Conservation (phyloP, 1,284 basidiomycete genomes). For the Cryptococcus amylolentus region DNA sequence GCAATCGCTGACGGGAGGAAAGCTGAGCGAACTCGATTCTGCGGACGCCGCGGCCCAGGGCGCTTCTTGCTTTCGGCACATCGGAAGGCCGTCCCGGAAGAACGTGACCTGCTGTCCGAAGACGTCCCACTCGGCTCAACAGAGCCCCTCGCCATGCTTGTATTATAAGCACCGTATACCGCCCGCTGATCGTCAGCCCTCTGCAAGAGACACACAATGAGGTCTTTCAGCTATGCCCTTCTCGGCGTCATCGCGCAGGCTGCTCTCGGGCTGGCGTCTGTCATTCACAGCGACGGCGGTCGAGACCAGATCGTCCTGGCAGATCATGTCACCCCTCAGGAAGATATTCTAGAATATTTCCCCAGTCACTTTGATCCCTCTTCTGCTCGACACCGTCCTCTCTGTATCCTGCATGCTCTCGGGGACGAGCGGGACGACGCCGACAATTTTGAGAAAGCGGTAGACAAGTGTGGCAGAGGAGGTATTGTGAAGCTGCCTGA, state of each 20-base stretch:
- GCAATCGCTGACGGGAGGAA: too few relatives aligned
- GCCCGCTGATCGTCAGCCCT: too few relatives aligned
- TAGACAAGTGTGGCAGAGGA: conserved; percentile 56
- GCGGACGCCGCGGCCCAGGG: too few relatives aligned
- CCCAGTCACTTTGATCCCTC: conserved; percentile 6
- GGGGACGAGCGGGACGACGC: conserved; percentile 53
- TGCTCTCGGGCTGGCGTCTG: conserved; percentile 10
- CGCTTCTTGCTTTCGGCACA: too few relatives aligned
- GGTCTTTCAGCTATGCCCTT: not conserved
- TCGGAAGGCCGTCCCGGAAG: too few relatives aligned
- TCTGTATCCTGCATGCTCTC: conserved; percentile 50
- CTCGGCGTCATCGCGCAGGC: too few relatives aligned
- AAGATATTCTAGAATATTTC: not conserved
- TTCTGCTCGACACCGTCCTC: conserved; percentile 14
- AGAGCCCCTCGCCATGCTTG: too few relatives aligned
- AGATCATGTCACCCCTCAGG: too few relatives aligned
- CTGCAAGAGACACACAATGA: not conserved
- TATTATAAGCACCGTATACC: too few relatives aligned
- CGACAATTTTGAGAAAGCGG: conserved; percentile 54
- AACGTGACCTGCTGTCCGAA: too few relatives aligned
- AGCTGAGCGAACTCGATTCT: too few relatives aligned
- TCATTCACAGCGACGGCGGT: conserved; percentile 18
- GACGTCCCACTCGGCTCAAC: too few relatives aligned
- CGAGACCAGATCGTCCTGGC: conserved; percentile 7
- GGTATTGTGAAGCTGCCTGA: conserved; percentile 51